A percentile compares a stretch with the other conserved stretches of the same genome.
phyloP scores from a whole-genome alignment of 192 early-diverging fungal species.

The Rhizophagus prolifer region DNA sequence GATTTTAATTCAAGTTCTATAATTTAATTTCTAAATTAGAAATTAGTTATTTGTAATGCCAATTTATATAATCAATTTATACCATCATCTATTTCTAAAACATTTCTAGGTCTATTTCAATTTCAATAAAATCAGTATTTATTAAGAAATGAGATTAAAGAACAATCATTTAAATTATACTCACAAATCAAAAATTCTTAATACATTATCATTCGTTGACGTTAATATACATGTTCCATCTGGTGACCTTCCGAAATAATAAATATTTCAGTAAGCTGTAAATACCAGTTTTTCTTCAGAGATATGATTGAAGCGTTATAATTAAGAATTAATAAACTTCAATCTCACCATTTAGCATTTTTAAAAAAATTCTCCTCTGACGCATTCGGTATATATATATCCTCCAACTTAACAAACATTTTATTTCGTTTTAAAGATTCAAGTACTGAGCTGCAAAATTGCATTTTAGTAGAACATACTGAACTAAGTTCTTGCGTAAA shows the following conservation, averaged over 20 bases:
- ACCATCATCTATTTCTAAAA: conserved; percentile 27
- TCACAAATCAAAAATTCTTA: conserved; percentile 58
- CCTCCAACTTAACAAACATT: conserved; percentile 21
- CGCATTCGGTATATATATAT: conserved; percentile 36
- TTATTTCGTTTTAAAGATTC: not conserved
- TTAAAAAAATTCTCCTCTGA: conserved; percentile 61
- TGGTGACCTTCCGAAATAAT: conserved; percentile 54
- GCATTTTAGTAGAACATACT: conserved; percentile 13
- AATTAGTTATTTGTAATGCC: not conserved
- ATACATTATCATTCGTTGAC: conserved; percentile 60
- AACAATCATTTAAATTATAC: not conserved
- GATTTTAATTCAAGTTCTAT: conserved; percentile 36
- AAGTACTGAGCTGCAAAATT: conserved; percentile 13
- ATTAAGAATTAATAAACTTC: not conserved
- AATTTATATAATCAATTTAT: not conserved
- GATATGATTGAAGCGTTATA: not conserved
- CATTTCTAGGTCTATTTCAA: conserved; percentile 26
- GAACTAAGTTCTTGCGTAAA: conserved; percentile 5
- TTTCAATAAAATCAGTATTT: not conserved
- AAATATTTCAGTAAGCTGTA: not conserved
- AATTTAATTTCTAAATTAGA: not conserved
- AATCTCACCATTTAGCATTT: conserved; percentile 54
- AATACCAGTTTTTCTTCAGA: not conserved
- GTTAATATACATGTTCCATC: conserved; percentile 64
- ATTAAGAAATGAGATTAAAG: not conserved